Evolutionary conservation across 345 rosid genomes (phyloP).

Genomic region (Eucalyptus rudis): DNA sequence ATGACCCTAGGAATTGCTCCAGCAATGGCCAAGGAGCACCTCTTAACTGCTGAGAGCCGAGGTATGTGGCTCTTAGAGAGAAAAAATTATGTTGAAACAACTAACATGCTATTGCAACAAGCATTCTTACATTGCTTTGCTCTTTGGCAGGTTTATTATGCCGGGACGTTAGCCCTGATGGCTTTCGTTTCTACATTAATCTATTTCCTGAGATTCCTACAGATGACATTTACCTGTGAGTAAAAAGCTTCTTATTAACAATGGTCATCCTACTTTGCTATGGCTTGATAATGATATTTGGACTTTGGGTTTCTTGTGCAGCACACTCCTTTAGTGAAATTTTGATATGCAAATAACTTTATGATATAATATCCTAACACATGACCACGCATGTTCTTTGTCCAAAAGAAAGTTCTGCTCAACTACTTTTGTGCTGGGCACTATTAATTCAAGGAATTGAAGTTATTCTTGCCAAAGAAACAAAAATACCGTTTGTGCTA

Average conservation of each 20-base stretch:
- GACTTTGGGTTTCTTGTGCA: not conserved
- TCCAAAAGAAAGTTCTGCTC: not conserved
- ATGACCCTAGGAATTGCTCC: conserved; percentile 88
- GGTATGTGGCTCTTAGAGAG: conserved; percentile 17
- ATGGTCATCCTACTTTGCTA: not conserved
- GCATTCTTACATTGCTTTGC: not conserved
- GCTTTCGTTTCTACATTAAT: conserved; percentile 75
- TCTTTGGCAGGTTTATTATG: conserved; percentile 65
- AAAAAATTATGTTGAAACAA: not conserved
- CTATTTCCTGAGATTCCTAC: conserved; percentile 57
- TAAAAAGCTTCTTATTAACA: not conserved
- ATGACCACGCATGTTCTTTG: not conserved
- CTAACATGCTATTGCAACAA: not conserved
- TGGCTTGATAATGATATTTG: not conserved
- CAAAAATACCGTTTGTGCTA: not conserved
- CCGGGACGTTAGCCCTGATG: conserved; percentile 84
- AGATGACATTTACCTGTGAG: conserved; percentile 52
- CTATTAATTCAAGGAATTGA: not conserved
- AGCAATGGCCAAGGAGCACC: conserved; percentile 98
- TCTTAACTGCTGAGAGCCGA: conserved; percentile 78
- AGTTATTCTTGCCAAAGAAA: not conserved
- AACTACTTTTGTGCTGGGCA: not conserved
- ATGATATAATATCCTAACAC: not conserved
- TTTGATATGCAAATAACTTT: not conserved
- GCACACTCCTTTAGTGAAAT: not conserved